A percentile compares a stretch with the other conserved stretches of the same genome.
These are phyloP conservation scores for Fraxinus platypoda DNA, from an alignment of 305 asterid genomes.

Conservation along the genomic window DNA sequence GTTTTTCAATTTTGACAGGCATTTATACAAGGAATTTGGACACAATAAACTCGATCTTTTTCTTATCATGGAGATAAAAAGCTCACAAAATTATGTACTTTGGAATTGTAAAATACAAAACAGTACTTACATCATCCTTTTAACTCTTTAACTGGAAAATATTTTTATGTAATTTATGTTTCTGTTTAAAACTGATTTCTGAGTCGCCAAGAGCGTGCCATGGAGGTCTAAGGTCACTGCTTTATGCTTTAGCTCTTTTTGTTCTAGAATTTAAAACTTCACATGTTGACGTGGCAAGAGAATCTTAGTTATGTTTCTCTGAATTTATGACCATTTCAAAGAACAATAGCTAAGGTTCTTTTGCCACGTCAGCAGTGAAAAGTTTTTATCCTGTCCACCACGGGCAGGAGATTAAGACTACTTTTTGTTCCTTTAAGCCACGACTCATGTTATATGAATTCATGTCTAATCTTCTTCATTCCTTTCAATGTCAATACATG, in stretches of 20 bases:
- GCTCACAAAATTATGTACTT: neutral
- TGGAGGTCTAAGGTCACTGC: neutral
- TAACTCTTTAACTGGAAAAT: neutral
- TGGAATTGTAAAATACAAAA: neutral
- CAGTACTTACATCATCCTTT: neutral
- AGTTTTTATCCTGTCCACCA: too few species aligned
- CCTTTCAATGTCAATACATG: neutral
- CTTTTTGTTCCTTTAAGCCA: neutral
- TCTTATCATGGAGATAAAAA: neutral
- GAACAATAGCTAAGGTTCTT: too few species aligned
- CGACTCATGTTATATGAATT: neutral
- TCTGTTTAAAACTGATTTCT: neutral
- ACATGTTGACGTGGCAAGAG: too few species aligned
- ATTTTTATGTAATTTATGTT: neutral
- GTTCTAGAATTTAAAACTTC: neutral
- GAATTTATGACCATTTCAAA: too few species aligned
- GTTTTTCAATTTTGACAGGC: neutral
- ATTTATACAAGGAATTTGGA: neutral
- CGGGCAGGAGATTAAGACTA: too few species aligned
- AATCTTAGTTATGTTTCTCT: too few species aligned
- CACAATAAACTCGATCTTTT: neutral
- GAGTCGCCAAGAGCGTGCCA: neutral
- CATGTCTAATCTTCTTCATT: neutral
- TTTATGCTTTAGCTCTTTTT: neutral
- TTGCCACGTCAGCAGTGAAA: too few species aligned